Percentiles rank a stretch among this genome's conserved stretches.
phyloP scores from a whole-genome alignment of 345 rosid genomes.

The Moricandia moricandioides region DNA sequence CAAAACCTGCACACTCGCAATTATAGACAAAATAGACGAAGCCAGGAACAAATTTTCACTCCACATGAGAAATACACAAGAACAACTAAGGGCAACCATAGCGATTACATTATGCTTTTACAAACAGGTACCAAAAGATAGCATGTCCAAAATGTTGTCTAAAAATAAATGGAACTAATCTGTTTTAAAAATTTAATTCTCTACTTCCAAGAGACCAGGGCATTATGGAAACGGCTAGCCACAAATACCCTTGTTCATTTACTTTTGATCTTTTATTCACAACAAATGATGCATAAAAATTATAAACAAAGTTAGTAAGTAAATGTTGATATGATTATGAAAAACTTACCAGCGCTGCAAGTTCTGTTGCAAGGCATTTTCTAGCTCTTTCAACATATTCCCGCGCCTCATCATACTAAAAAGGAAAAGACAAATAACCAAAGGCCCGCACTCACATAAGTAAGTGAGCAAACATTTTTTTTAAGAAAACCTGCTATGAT shows the following conservation, averaged over 20 bases:
- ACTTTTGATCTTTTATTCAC: conserved; percentile 2
- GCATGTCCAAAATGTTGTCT: conserved; percentile 13
- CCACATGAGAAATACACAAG: conserved; percentile 10
- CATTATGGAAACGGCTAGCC: conserved; percentile 6
- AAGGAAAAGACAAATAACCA: conserved; percentile 16
- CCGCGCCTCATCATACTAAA: conserved; percentile 89
- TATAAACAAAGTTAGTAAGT: background rate
- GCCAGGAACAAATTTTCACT: conserved; percentile 7
- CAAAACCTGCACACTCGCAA: conserved; percentile 63
- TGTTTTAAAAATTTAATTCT: background rate
- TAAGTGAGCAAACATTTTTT: conserved; percentile 6
- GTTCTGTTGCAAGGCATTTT: conserved; percentile 95
- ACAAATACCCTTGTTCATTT: conserved; percentile 1
- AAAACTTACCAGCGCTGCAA: conserved; percentile 90
- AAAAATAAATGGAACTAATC: conserved; percentile 11
- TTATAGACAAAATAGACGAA: conserved; percentile 7
- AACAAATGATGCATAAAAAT: conserved; percentile 1
- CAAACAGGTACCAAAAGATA: conserved; percentile 9
- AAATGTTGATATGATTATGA: conserved; percentile 18
- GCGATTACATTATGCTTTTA: conserved; percentile 14
- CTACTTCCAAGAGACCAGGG: conserved; percentile 9
- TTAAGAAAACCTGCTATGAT: conserved; percentile 6
- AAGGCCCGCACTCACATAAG: background rate
- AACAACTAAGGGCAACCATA: conserved; percentile 5
- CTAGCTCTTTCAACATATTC: conserved; percentile 94